phyloP scores from a whole-genome alignment of 352 stramenopile species.

The Phytopythium chamaehyphon region DNA sequence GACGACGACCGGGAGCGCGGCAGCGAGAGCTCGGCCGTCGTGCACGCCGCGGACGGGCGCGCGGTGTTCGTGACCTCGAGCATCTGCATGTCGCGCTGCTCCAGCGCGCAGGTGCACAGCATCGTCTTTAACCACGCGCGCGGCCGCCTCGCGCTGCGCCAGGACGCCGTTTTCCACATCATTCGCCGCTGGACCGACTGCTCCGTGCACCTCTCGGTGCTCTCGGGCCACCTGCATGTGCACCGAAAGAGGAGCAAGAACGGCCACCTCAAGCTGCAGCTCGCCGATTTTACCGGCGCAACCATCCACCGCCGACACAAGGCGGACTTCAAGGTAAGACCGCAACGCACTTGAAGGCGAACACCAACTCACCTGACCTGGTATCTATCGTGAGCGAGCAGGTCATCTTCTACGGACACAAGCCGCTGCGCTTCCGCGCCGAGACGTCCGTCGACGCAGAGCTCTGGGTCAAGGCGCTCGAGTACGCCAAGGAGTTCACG shows the following conservation, averaged over 20 bases:
- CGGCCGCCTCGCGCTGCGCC: constrained; percentile 19
- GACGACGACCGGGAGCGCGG: neutral
- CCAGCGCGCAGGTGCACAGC: constrained; percentile 9
- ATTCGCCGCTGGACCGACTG: constrained; percentile 23
- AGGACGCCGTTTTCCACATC: constrained; percentile 16
- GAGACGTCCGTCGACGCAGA: constrained; percentile 13
- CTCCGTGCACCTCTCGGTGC: constrained; percentile 19
- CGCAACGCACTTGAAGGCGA: neutral
- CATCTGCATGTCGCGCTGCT: constrained; percentile 21
- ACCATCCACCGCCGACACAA: constrained; percentile 14
- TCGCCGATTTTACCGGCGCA: constrained; percentile 23
- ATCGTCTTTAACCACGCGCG: constrained; percentile 17
- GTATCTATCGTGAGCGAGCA: no score
- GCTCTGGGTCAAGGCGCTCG: constrained; percentile 21
- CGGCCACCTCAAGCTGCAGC: constrained; percentile 9
- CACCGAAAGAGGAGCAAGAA: constrained; percentile 21
- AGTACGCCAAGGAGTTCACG: constrained; percentile 31
- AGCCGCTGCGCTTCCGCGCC: constrained; percentile 19
- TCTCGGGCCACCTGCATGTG: constrained; percentile 20
- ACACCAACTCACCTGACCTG: neutral
- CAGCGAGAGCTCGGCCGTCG: neutral
- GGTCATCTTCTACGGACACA: constrained; percentile 21
- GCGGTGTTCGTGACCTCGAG: constrained; percentile 12
- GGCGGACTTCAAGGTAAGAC: constrained; percentile 18
- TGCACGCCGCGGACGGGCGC: constrained; percentile 1